Evolutionary conservation across 2,329 filamentous ascomycete genomes (phyloP), one percentile per base, ranked within the genome.

Genomic region (Purpureocillium lavendulum): DNA sequence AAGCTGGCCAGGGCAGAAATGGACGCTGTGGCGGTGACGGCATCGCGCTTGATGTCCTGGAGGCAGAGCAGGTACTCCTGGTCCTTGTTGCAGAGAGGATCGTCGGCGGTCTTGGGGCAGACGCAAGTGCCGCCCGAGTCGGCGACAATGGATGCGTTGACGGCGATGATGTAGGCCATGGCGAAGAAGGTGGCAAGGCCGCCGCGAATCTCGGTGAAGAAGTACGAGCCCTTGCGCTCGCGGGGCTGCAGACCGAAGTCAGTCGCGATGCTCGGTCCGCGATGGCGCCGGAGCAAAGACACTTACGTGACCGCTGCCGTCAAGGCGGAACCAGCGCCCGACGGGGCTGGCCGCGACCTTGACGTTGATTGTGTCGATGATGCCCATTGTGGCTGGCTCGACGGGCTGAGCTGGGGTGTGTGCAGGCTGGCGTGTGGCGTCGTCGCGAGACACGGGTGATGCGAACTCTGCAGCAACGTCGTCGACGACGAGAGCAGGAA

Each of bases 21-120:
- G 40, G 87, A 87, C 33, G 87, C 86, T 4, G 87, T 94, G 10
- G 83, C 87, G 7, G 87, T 94, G 40, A 94, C 82, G 30, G 89
- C 65, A 55, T 94, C 87, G 26, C 85, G 78, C 60, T 84, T 83
- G 55, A 90, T 58, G 46, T 71, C 73, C 51, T 70, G 60, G 47
- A 68, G 61, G 56, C 84, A 87, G n/a, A 82, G 61, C 45, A 71
- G 56, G 50, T 87, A 87, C 16, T 73, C 73, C 4, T 66, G 53
- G 54, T 84, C 69, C 34, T 45, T 45, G 31, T 53, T 48, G 58
- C 80, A 84, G 26, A 70, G 55, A 10, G 66, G 69, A 50, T 79
- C 73, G 12, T 66, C 69, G 3, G 56, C 46, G 29, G 64, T 66
- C 15, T 62, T 62, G 17, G 73, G 71, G 57, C 86, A 92, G 26